These are phyloP conservation scores for Cryoendolithus antarcticus DNA, from an alignment of 2,329 filamentous ascomycete species.

Conservation along the genomic window DNA sequence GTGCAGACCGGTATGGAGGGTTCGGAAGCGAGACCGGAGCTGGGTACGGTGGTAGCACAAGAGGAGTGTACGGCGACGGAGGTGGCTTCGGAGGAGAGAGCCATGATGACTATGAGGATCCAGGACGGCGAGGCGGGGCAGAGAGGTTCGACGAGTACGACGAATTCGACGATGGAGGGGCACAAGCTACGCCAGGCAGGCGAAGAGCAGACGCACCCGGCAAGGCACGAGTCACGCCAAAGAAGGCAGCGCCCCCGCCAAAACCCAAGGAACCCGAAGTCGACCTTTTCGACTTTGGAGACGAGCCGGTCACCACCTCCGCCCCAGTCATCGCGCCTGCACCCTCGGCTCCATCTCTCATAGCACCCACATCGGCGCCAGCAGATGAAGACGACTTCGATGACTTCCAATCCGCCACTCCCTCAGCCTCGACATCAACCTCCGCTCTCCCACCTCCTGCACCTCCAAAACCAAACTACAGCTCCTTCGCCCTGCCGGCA, in stretches of 20 bases:
- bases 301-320: slow-evolving; percentile 49
- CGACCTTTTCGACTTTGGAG: slow-evolving; percentile 80
- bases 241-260: slow-evolving; percentile 51
- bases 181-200: slow-evolving; percentile 37
- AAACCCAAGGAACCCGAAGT: slow-evolving; percentile 83
- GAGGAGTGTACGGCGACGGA: slow-evolving; percentile 84
- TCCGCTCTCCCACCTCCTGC: slow-evolving; percentile 23
- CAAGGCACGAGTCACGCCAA: slow-evolving; percentile 31
- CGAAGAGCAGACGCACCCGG: slow-evolving; percentile 34
- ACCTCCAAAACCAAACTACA: slow-evolving; percentile 25
- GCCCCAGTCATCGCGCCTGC: slow-evolving; percentile 30
- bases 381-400: slow-evolving; percentile 90
- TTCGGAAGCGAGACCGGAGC: slow-evolving; percentile 67
- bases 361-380: slow-evolving; percentile 12
- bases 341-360: slow-evolving; percentile 9
- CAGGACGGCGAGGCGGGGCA: slow-evolving; percentile 46
- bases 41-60: slow-evolving; percentile 54
- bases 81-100: slow-evolving; percentile 78
- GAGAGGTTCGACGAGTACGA: slow-evolving; percentile 90
- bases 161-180: slow-evolving; percentile 72
- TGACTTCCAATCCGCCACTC: slow-evolving; percentile 84
- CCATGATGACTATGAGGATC: slow-evolving; percentile 49
- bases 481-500: slow-evolving; percentile 33
- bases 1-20: slow-evolving; percentile 61
- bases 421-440: slow-evolving; percentile 39